phyloP scores from a whole-genome alignment of 352 stramenopile species.

The Pythium chondricola region DNA sequence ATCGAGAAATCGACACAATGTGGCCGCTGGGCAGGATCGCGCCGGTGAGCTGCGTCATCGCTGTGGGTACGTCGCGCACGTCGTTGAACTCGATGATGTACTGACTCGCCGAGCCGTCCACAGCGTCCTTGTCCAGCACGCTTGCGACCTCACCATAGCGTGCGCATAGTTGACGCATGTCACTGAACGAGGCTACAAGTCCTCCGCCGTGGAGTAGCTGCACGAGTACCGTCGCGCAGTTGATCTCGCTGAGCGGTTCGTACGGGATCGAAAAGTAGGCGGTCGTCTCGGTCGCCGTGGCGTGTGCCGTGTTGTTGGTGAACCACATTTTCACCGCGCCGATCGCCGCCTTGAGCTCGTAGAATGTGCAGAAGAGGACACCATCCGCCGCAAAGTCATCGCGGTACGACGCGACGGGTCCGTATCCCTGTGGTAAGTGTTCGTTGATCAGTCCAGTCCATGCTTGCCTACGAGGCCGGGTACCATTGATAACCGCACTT shows the following conservation, averaged over 20 bases:
- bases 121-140: conserved; percentile 36
- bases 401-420: conserved; percentile 39
- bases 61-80: conserved; percentile 34
- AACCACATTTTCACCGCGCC: conserved; percentile 45
- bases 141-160: conserved; percentile 69
- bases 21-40: conserved; percentile 28
- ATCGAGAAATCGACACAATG: conserved; percentile 37
- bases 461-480: too few relatives aligned
- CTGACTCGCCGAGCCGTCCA: conserved; percentile 29
- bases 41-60: conserved; percentile 31
- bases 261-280: conserved; percentile 67
- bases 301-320: conserved; percentile 8
- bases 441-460: too few relatives aligned
- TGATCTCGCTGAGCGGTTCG: conserved; percentile 53
- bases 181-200: conserved; percentile 17
- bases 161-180: conserved; percentile 60
- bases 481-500: too few relatives aligned
- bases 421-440: conserved; percentile 66
- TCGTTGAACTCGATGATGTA: conserved; percentile 80
- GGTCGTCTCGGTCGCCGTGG: conserved; percentile 13
- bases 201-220: conserved; percentile 23
- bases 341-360: conserved; percentile 62
- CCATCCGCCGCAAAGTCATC: conserved; percentile 43
- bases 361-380: conserved; percentile 73
- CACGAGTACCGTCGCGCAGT: conserved; percentile 57